Conservation (phyloP, 208 protist genomes). For the Acanthamoeba triangularis region DNA sequence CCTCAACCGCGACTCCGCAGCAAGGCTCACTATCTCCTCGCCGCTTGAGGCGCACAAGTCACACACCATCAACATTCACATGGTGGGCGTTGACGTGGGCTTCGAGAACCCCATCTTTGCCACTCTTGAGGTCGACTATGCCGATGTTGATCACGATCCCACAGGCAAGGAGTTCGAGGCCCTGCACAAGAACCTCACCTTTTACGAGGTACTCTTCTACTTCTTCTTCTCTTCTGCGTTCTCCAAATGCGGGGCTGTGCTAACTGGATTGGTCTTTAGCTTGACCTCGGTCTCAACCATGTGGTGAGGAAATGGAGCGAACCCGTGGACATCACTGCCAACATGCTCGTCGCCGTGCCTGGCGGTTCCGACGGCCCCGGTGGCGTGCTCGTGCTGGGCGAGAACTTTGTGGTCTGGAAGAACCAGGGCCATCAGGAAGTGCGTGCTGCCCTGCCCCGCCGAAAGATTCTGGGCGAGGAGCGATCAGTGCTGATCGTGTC, state of each 20-base stretch:
- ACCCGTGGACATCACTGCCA: conserved; percentile 94
- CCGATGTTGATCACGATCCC: conserved; percentile 86
- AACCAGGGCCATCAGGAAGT: conserved; percentile 88
- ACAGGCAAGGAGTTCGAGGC: conserved; percentile 79
- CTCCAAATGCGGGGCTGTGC: neutral
- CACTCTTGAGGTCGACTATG: conserved; percentile 93
- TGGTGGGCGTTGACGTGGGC: conserved; percentile 95
- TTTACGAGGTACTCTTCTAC: conserved; percentile 66
- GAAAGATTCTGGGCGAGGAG: conserved; percentile 91
- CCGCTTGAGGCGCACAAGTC: conserved; percentile 96
- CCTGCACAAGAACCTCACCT: conserved; percentile 73
- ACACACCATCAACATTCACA: conserved; percentile 91
- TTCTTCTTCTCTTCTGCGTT: neutral
- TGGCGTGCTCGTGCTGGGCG: conserved; percentile 98
- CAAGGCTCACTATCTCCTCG: conserved; percentile 94
- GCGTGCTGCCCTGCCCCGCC: conserved; percentile 79
- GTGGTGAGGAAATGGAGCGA: conserved; percentile 98
- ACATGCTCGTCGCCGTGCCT: conserved; percentile 94
- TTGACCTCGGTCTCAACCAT: conserved; percentile 98
- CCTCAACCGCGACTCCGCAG: conserved; percentile 93
- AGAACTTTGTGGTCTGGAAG: conserved; percentile 96
- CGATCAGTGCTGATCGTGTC: conserved; percentile 95
- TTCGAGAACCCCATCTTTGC: conserved; percentile 98
- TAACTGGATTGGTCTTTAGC: conserved; percentile 84
- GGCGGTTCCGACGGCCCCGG: conserved; percentile 95